Evolutionary conservation across 2,329 filamentous ascomycete species (phyloP).

Genomic region (Paradendryphiella salina): DNA sequence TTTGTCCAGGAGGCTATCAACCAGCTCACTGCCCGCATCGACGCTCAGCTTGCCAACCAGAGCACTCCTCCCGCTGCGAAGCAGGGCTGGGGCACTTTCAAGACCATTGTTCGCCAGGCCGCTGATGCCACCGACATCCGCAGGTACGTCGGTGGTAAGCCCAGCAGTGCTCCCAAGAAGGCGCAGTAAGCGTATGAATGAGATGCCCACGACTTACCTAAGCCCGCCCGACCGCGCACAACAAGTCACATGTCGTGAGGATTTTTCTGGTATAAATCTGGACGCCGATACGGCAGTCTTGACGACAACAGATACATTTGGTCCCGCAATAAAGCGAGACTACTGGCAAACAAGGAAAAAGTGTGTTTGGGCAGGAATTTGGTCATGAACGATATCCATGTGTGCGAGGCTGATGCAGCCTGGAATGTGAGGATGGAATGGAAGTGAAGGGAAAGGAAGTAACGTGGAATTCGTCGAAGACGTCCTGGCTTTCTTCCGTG

Average conservation of each 20-base stretch:
- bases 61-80: conserved; percentile 79
- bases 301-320: conserved; percentile 12
- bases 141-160: conserved; percentile 66
- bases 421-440: not conserved
- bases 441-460: not conserved
- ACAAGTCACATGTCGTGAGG: conserved; percentile 18
- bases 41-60: conserved; percentile 82
- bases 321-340: not conserved
- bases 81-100: conserved; percentile 78
- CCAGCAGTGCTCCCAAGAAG: conserved; percentile 65
- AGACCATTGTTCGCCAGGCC: conserved; percentile 72
- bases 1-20: conserved; percentile 87
- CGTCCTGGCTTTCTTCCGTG: no score
- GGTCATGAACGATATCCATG: conserved; percentile 12
- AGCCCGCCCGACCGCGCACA: conserved; percentile 12
- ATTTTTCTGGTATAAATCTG: conserved; percentile 22
- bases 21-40: conserved; percentile 72
- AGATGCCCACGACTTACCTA: not conserved
- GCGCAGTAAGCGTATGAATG: conserved; percentile 49
- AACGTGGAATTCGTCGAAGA: no score
- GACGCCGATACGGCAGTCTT: conserved; percentile 33
- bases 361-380: conserved; percentile 4
- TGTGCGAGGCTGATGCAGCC: not conserved
- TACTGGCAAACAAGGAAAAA: not conserved
- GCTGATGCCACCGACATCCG: conserved; percentile 77